phyloP scores from a whole-genome alignment of 2,329 filamentous ascomycete species.

The Nigrograna mackinnonii region DNA sequence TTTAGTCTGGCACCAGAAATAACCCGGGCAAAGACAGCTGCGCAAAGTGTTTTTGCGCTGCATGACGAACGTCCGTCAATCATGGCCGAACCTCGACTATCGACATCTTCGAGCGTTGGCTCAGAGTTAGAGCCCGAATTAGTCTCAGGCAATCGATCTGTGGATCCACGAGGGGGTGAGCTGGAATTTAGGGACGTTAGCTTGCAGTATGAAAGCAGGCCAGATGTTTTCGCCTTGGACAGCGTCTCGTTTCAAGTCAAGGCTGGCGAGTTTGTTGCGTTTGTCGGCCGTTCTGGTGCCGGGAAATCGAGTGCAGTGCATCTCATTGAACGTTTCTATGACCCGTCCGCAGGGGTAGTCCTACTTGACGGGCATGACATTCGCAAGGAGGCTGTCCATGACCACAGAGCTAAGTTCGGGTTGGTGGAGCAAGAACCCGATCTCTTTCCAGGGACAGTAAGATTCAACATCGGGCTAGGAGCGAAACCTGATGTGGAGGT shows the following conservation, averaged over 20 bases:
- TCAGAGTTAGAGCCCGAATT: too few relatives aligned
- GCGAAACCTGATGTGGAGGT: slow-evolving; percentile 25
- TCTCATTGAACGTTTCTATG: slow-evolving; percentile 52
- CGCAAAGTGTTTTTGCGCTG: slow-evolving; percentile 47
- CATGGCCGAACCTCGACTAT: slow-evolving; percentile 17
- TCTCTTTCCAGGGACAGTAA: slow-evolving; percentile 49
- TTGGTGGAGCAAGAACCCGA: slow-evolving; percentile 52
- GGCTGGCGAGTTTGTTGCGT: slow-evolving; percentile 41
- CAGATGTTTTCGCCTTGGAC: slow-evolving; percentile 35
- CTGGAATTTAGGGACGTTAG: slow-evolving; percentile 37
- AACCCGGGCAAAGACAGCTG: slow-evolving; percentile 47
- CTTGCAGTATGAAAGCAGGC: slow-evolving; percentile 35
- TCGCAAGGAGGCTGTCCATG: slow-evolving; percentile 37
- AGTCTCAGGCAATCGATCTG: neutral
- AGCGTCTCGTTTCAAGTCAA: slow-evolving; percentile 44
- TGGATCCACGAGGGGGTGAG: slow-evolving; percentile 16
- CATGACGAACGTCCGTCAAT: slow-evolving; percentile 46
- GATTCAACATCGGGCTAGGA: slow-evolving; percentile 50
- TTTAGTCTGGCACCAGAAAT: slow-evolving; percentile 52
- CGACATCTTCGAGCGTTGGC: neutral
- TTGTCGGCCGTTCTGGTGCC: slow-evolving; percentile 50
- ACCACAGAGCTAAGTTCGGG: slow-evolving; percentile 43
- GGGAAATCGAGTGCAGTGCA: slow-evolving; percentile 51
- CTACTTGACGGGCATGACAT: slow-evolving; percentile 48
- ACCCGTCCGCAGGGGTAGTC: slow-evolving; percentile 43